These are phyloP conservation scores for Herpetomonas tarakana DNA, from an alignment of 208 protist genomes.

Conservation along the genomic window DNA sequence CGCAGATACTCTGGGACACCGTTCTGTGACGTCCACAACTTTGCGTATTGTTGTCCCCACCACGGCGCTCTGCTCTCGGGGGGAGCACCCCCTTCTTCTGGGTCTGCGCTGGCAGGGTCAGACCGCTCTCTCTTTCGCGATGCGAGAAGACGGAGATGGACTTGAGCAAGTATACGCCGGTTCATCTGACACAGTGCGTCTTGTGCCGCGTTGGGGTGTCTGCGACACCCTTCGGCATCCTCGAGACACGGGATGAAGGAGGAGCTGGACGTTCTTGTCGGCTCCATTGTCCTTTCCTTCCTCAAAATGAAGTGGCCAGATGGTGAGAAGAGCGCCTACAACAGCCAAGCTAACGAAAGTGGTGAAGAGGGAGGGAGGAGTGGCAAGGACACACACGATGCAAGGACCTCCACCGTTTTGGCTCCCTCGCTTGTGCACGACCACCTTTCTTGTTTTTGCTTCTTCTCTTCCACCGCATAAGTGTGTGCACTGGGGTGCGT, in stretches of 20 bases:
- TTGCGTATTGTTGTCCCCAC: conserved; percentile 15
- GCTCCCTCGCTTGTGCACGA: neutral
- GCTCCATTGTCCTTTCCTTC: neutral
- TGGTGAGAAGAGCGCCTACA: too few species aligned
- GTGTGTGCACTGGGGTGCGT: too few species aligned
- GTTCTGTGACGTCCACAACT: conserved; percentile 17
- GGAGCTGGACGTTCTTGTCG: neutral
- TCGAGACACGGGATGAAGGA: conserved; percentile 57
- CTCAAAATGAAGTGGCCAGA: too few species aligned
- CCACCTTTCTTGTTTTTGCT: conserved; percentile 3
- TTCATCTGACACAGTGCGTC: conserved; percentile 42
- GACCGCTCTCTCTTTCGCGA: too few species aligned
- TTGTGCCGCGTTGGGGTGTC: conserved; percentile 26
- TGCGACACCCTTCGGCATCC: conserved; percentile 26
- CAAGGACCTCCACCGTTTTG: too few species aligned
- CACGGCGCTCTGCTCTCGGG: neutral
- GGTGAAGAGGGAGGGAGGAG: neutral
- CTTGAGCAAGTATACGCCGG: too few species aligned
- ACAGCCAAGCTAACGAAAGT: too few species aligned
- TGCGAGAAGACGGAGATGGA: too few species aligned
- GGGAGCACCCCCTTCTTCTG: neutral
- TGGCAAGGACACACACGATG: neutral
- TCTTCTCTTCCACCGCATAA: too few species aligned
- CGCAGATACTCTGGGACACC: conserved; percentile 15
- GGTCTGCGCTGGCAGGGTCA: too few species aligned